Percentiles rank a stretch among this genome's conserved stretches.
Evolutionary conservation across 352 stramenopile species (phyloP).

Genomic region (Globisporangium heterothallicum): DNA sequence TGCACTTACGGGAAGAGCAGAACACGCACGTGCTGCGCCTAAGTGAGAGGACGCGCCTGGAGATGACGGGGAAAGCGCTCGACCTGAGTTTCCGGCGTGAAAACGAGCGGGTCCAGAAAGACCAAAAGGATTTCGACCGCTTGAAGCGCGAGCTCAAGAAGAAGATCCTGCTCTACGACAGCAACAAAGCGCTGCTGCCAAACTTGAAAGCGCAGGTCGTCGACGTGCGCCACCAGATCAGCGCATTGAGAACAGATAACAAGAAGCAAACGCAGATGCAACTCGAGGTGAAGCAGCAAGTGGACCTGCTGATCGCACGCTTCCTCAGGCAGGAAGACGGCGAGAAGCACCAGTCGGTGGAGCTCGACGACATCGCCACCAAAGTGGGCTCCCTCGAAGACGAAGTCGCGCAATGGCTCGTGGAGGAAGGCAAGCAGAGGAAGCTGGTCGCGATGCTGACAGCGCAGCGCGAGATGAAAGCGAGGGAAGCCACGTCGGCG

Average conservation of each 20-base stretch:
- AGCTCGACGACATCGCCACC: conserved; percentile 55
- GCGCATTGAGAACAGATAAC: conserved; percentile 58
- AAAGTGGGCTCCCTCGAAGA: conserved; percentile 73
- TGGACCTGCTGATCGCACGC: conserved; percentile 86
- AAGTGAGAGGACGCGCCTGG: conserved; percentile 62
- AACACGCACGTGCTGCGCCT: conserved; percentile 73
- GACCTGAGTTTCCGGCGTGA: conserved; percentile 52
- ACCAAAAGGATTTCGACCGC: conserved; percentile 77
- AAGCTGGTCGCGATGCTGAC: conserved; percentile 87
- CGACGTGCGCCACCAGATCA: conserved; percentile 69
- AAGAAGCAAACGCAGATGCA: conserved; percentile 57
- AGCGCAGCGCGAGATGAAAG: conserved; percentile 89
- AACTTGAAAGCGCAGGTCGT: conserved; percentile 77
- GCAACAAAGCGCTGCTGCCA: conserved; percentile 64
- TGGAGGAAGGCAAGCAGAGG: conserved; percentile 84
- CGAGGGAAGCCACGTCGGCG: conserved; percentile 72
- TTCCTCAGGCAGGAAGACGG: conserved; percentile 85
- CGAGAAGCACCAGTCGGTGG: conserved; percentile 62
- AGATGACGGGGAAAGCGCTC: conserved; percentile 53
- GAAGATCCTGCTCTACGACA: conserved; percentile 77
- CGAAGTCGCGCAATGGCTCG: conserved; percentile 82
- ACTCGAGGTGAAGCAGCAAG: conserved; percentile 85
- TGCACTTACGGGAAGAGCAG: conserved; percentile 83
- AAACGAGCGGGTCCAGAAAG: conserved; percentile 50
- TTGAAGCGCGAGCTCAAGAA: conserved; percentile 88